These are phyloP conservation scores for Chytriomyces hyalinus DNA, from an alignment of 192 early-diverging fungal species.

Conservation along the genomic window DNA sequence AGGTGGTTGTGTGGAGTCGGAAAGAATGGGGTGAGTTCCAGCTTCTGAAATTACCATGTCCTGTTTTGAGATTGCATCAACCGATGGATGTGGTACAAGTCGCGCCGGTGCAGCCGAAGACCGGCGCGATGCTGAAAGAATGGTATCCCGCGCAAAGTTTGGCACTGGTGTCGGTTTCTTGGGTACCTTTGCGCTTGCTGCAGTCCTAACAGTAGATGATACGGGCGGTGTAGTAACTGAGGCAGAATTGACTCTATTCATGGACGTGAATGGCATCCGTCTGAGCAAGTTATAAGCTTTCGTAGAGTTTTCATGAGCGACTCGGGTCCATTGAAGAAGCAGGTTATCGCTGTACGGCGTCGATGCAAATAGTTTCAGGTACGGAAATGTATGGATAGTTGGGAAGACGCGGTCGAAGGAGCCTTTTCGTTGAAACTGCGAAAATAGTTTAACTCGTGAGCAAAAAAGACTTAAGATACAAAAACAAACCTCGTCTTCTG, in stretches of 20 bases:
- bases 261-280: not conserved
- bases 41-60: too few relatives aligned
- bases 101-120: not conserved
- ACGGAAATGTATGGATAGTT: not conserved
- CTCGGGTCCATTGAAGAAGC: slow-evolving; percentile 44
- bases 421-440: slow-evolving; percentile 38
- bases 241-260: too few relatives aligned
- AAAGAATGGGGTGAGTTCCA: too few relatives aligned
- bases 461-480: not conserved
- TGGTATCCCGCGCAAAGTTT: not conserved
- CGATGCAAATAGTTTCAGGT: slow-evolving; percentile 30
- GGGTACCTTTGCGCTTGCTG: too few relatives aligned
- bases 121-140: not conserved
- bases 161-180: not conserved
- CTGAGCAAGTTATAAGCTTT: slow-evolving; percentile 9
- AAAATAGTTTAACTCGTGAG: not conserved
- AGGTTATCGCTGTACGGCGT: slow-evolving; percentile 44
- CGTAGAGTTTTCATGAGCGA: not conserved
- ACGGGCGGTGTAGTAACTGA: too few relatives aligned
- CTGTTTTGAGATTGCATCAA: too few relatives aligned
- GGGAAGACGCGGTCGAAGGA: slow-evolving; percentile 54
- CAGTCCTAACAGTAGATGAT: too few relatives aligned
- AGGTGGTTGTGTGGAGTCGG: too few relatives aligned
- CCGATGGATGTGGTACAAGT: too few relatives aligned
- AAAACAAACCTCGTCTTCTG: slow-evolving; percentile 50